phyloP scores from a whole-genome alignment of 2,329 filamentous ascomycete species.

The Teratosphaeria destructans region DNA sequence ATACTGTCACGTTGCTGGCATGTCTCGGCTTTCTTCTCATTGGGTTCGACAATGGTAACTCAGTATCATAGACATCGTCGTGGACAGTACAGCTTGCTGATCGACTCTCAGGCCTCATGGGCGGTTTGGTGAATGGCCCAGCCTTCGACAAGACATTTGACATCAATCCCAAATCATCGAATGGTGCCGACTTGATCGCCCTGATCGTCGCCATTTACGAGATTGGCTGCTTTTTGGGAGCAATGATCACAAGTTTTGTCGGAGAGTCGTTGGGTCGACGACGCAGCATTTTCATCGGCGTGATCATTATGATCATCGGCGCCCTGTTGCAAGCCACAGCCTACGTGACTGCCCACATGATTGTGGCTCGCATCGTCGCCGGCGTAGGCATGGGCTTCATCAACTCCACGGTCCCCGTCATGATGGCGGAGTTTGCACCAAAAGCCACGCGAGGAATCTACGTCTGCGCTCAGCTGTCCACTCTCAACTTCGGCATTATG shows the following conservation, averaged over 20 bases:
- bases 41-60: conserved; percentile 39
- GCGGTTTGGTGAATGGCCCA: conserved; percentile 29
- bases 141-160: conserved; percentile 34
- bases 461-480: conserved; percentile 39
- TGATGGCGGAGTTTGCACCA: conserved; percentile 32
- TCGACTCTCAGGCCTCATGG: conserved; percentile 3
- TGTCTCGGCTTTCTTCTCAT: conserved; percentile 41
- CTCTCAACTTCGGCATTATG: conserved; percentile 28
- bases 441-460: conserved; percentile 26
- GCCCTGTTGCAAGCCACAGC: background rate
- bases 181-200: conserved; percentile 28
- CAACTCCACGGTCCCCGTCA: conserved; percentile 36
- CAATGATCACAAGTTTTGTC: background rate
- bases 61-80: conserved; percentile 12
- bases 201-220: conserved; percentile 21
- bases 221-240: background rate
- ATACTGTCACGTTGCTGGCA: conserved; percentile 35
- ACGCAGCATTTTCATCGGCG: background rate
- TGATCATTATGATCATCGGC: conserved; percentile 1
- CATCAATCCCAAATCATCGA: conserved; percentile 27
- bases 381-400: conserved; percentile 40
- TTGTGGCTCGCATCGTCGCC: conserved; percentile 40
- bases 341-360: conserved; percentile 27
- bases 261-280: background rate
- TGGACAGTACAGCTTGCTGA: background rate